A percentile compares a stretch with the other conserved stretches of the same genome.
phyloP scores from a whole-genome alignment of 768 basidiomycete species.

The Lactarius hengduanensis region DNA sequence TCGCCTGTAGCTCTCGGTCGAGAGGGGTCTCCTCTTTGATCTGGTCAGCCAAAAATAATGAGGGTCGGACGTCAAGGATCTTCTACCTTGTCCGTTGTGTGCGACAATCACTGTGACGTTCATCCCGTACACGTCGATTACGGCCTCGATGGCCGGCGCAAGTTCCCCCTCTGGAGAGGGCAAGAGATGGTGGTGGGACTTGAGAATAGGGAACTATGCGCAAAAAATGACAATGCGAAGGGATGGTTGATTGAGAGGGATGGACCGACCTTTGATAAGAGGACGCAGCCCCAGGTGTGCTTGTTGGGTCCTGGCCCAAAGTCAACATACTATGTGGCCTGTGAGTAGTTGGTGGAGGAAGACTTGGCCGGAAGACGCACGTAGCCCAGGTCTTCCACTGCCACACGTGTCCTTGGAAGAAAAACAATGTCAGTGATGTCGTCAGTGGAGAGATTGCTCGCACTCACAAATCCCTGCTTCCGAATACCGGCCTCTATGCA shows the following conservation, averaged over 20 bases:
- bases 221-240: conserved; percentile 1
- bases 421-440: conserved; percentile 22
- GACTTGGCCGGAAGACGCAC: conserved; percentile 44
- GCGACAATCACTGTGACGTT: conserved; percentile 81
- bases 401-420: conserved; percentile 62
- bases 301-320: conserved; percentile 84
- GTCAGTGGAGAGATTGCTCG: neutral
- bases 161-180: conserved; percentile 86
- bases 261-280: conserved; percentile 67
- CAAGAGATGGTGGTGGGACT: conserved; percentile 80
- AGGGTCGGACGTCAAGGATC: conserved; percentile 4
- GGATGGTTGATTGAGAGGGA: neutral
- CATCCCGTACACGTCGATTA: conserved; percentile 75
- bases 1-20: conserved; percentile 86
- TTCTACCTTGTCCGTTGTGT: conserved; percentile 85
- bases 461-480: conserved; percentile 78
- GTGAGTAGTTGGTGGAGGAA: conserved; percentile 6
- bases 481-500: conserved; percentile 65
- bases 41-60: neutral
- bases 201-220: conserved; percentile 79
- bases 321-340: conserved; percentile 65
- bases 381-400: conserved; percentile 76
- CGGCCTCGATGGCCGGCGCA: conserved; percentile 86
- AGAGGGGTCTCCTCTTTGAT: conserved; percentile 76
- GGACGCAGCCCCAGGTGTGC: conserved; percentile 86